These are phyloP conservation scores for Sclerotinia trifoliorum DNA, from an alignment of 2,329 filamentous ascomycete species.

Conservation along the genomic window DNA sequence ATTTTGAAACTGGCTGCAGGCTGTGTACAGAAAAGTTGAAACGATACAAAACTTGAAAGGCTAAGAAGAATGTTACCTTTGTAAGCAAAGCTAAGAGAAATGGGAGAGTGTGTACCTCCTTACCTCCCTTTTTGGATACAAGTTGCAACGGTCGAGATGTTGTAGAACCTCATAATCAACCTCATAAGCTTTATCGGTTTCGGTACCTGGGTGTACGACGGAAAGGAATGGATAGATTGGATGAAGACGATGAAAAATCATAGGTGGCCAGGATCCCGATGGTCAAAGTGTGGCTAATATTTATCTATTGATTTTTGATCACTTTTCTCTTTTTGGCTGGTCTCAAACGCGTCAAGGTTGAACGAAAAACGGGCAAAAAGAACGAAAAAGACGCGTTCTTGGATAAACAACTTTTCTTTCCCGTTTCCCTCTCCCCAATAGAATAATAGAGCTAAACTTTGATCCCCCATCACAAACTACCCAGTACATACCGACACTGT, in stretches of 20 bases:
- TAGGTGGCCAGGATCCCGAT: too few species aligned
- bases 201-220: background rate
- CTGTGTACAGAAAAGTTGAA: background rate
- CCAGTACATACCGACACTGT: too few species aligned
- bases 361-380: constrained; percentile 1
- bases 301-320: background rate
- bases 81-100: background rate
- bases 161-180: background rate
- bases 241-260: background rate
- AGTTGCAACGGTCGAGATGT: background rate
- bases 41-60: background rate
- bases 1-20: background rate
- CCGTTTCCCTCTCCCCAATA: background rate
- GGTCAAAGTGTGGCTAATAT: background rate
- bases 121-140: background rate
- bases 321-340: background rate
- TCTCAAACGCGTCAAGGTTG: background rate
- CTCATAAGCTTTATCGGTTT: background rate
- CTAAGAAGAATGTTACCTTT: background rate
- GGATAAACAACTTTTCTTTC: background rate
- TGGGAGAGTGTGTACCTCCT: background rate
- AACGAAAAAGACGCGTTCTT: background rate
- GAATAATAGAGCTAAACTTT: background rate
- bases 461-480: background rate
- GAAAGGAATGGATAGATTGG: background rate